phyloP scores from a whole-genome alignment of 768 basidiomycete genomes.

The Dictyophora rubrovolvata region DNA sequence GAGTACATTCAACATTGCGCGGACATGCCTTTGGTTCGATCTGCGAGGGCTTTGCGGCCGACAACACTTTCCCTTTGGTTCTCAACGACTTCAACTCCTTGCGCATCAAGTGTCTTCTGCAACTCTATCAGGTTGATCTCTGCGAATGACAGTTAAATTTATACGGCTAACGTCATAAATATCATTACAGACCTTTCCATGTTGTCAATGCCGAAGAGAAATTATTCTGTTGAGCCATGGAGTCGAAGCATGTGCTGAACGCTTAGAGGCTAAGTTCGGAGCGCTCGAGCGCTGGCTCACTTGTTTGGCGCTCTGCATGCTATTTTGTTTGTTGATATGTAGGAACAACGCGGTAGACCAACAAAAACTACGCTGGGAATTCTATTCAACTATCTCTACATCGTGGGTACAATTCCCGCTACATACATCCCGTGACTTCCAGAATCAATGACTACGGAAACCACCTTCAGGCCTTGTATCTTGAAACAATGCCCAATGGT shows the following conservation, averaged over 20 bases:
- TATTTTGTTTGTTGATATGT: no score
- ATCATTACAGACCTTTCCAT: conserved; percentile 68
- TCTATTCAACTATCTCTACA: no score
- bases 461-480: no score
- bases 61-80: conserved; percentile 97
- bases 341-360: no score
- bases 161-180: background rate
- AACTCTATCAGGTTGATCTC: conserved; percentile 83
- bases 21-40: conserved; percentile 86
- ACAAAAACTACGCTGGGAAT: no score
- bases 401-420: background rate
- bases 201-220: conserved; percentile 88
- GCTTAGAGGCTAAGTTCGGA: no score
- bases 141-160: conserved; percentile 20
- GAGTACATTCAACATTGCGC: background rate
- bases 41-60: conserved; percentile 87
- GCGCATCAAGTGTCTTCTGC: conserved; percentile 86
- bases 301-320: no score
- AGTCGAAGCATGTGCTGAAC: background rate
- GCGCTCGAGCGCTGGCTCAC: no score
- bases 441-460: background rate
- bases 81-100: conserved; percentile 93
- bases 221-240: conserved; percentile 42
- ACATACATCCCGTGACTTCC: background rate
- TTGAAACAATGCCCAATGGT: background rate